A percentile compares a stretch with the other conserved stretches of the same genome.
These are phyloP conservation scores for Leccinum pallidistipes DNA, from an alignment of 1,284 basidiomycete genomes.

Conservation along the genomic window DNA sequence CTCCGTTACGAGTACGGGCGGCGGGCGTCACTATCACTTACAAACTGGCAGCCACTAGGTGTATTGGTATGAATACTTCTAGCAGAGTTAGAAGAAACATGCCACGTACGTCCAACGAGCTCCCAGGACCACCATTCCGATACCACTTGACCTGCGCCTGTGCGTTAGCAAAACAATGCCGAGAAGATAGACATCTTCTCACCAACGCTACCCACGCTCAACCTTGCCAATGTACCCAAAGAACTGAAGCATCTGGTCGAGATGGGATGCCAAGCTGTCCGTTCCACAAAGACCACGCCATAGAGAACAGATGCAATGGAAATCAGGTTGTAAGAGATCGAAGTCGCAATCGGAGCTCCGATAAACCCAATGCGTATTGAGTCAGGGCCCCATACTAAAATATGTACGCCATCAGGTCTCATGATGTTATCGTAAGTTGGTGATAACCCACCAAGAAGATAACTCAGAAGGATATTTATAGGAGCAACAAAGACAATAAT, in stretches of 20 bases:
- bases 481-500: constrained; percentile 86
- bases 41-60: constrained; percentile 57
- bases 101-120: constrained; percentile 36
- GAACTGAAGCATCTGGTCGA: constrained; percentile 65
- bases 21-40: constrained; percentile 32
- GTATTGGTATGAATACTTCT: constrained; percentile 3
- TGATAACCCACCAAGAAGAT: constrained; percentile 60
- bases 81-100: neutral
- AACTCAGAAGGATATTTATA: constrained; percentile 84
- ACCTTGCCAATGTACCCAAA: constrained; percentile 68
- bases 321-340: constrained; percentile 87
- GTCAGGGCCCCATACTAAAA: constrained; percentile 79
- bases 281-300: constrained; percentile 71
- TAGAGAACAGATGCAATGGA: constrained; percentile 70
- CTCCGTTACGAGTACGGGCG: neutral
- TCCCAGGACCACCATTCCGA: constrained; percentile 7
- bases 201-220: constrained; percentile 81
- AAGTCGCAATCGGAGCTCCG: constrained; percentile 90
- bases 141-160: constrained; percentile 17
- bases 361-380: constrained; percentile 84
- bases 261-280: constrained; percentile 85
- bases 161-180: neutral
- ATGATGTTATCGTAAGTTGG: neutral
- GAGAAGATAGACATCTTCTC: constrained; percentile 9
- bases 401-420: constrained; percentile 4